phyloP scores from a whole-genome alignment of 176 grass and related monocot genomes.

The Zoysia pacifica region DNA sequence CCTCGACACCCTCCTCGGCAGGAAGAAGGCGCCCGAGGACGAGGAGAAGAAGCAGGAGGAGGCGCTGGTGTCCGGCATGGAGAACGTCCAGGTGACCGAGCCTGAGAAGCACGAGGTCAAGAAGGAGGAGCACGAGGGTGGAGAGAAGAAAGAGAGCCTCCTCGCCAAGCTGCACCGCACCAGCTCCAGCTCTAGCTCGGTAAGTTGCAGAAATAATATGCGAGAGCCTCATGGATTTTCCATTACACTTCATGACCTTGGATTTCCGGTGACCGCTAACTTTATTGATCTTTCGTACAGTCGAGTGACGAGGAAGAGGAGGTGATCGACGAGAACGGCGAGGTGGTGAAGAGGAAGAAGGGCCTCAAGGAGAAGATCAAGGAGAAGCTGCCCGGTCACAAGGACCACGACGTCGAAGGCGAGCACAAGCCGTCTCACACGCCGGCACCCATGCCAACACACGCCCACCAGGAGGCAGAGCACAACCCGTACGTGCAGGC shows the following conservation, averaged over 20 bases:
- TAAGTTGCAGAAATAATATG: constrained; percentile 28
- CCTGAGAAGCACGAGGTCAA: constrained; percentile 48
- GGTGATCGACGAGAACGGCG: constrained; percentile 60
- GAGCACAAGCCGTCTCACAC: constrained; percentile 26
- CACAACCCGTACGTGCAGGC: neutral
- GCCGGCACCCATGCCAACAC: neutral
- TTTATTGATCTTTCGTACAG: constrained; percentile 32
- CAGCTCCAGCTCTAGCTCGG: constrained; percentile 90
- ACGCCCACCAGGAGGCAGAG: neutral
- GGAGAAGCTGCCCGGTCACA: constrained; percentile 66
- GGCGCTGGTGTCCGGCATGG: constrained; percentile 41
- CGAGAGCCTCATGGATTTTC: no score
- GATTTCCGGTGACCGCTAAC: no score
- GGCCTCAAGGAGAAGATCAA: constrained; percentile 90
- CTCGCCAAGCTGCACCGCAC: constrained; percentile 73
- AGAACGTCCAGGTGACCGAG: constrained; percentile 66
- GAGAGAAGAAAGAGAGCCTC: constrained; percentile 79
- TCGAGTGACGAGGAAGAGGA: constrained; percentile 88
- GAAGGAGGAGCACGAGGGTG: constrained; percentile 42
- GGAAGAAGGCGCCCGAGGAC: constrained; percentile 47
- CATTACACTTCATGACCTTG: no score
- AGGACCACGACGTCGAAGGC: constrained; percentile 41
- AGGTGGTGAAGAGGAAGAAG: constrained; percentile 85
- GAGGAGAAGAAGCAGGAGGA: constrained; percentile 56
- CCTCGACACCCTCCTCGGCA: constrained; percentile 59